Evolutionary conservation across 2,329 filamentous ascomycete genomes (phyloP), one percentile per base, ranked within the genome.

Genomic region (Didymella pomorum): DNA sequence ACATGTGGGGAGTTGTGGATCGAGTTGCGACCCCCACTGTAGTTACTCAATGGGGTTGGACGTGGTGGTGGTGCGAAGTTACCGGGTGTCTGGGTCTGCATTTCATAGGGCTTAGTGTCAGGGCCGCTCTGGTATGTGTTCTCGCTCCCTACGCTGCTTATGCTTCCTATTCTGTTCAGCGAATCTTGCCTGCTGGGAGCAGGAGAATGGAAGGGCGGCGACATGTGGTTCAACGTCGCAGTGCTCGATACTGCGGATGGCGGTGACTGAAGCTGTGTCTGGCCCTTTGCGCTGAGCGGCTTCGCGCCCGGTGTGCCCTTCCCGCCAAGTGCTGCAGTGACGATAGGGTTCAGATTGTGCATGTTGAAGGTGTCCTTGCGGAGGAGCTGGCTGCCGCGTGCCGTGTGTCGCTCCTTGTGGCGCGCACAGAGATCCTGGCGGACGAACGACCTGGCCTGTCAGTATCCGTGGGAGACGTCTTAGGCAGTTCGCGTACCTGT

Each of bases 341-440:
- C 76, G 21, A 79, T 79, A 16, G 77, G 76, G 43, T 79, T 79
- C 37, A 78, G 67, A 53, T 79, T 78, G 64, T 86, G 84, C 73
- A 87, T 80, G 42, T 70, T 70, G 71, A 88, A 82, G 14, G 85
- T 87, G 72, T 93, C 90, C 76, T 90, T 91, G 56, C 89, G 87
- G 73, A 89, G 89, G 53, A 93, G 79, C 61, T 91, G 88, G 18
- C 90, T 92, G 48, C 90, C 90, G 71, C 91, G 90, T 50, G 79
- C 80, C 9, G 78, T 81, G 62, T 82, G 79, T 64, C 80, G 73
- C 69, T 82, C 80, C 65, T 79, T 80, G 75, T 83, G 81, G 60
- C 81, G 88, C 71, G 95, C 90, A 73, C 95, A 93, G 58, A 99
- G 83, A 76, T 99, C 95, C 66, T 96, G 92, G 63, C 95, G 88